A percentile compares a stretch with the other conserved stretches of the same genome.
These are phyloP conservation scores for Aspergillus candidus DNA, from an alignment of 2,329 filamentous ascomycete species.

Conservation along the genomic window DNA sequence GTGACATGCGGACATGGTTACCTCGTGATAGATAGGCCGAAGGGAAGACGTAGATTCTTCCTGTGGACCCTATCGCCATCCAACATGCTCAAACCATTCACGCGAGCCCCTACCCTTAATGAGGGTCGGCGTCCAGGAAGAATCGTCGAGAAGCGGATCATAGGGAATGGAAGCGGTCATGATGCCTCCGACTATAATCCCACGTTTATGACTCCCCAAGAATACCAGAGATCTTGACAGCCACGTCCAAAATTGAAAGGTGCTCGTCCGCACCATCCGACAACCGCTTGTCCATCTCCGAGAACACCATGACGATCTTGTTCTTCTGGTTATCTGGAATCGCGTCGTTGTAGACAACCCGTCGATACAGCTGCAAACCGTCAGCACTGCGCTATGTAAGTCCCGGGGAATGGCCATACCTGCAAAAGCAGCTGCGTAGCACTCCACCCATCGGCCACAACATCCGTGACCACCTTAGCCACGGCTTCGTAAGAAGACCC, in stretches of 20 bases:
- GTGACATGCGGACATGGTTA: background rate
- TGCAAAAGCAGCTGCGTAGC: slow-evolving; percentile 80
- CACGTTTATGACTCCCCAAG: slow-evolving; percentile 39
- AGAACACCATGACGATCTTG: slow-evolving; percentile 81
- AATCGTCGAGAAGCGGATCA: background rate
- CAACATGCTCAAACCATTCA: no score
- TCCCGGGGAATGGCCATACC: slow-evolving; percentile 41
- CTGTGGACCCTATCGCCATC: no score
- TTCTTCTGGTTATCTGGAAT: slow-evolving; percentile 84
- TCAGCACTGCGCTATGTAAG: slow-evolving; percentile 4
- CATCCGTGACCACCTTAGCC: slow-evolving; percentile 73
- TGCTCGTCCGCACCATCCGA: slow-evolving; percentile 96
- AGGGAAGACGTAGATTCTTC: no score
- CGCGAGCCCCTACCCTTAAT: background rate
- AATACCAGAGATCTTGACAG: slow-evolving; percentile 72
- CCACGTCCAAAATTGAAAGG: slow-evolving; percentile 77
- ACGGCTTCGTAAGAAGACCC: slow-evolving; percentile 66
- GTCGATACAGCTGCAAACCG: slow-evolving; percentile 55
- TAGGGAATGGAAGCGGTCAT: background rate
- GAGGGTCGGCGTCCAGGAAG: background rate
- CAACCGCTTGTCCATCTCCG: slow-evolving; percentile 87
- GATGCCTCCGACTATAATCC: no score
- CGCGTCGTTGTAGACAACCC: slow-evolving; percentile 74
- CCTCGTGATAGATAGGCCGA: no score
- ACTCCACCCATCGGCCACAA: slow-evolving; percentile 96